phyloP scores from a whole-genome alignment of 805 yeast genomes.

The Phaffomyces antillensis region DNA sequence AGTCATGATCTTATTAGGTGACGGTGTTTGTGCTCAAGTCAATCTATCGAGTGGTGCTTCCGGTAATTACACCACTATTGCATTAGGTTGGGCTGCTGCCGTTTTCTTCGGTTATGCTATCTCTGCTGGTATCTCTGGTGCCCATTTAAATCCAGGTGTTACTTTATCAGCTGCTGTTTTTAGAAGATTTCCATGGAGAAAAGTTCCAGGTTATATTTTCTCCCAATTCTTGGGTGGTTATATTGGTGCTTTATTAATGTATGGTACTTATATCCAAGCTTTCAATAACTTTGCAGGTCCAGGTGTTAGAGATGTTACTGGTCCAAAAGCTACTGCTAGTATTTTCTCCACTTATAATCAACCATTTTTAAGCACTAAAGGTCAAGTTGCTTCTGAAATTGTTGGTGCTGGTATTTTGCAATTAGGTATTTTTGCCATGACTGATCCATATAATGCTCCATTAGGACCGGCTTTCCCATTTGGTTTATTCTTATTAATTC shows the following conservation, averaged over 20 bases:
- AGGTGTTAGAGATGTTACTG: constrained; percentile 20
- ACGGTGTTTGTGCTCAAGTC: constrained; percentile 42
- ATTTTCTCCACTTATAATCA: constrained; percentile 42
- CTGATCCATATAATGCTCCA: constrained; percentile 43
- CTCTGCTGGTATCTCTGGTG: constrained; percentile 52
- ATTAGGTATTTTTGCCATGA: constrained; percentile 41
- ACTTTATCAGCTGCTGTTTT: constrained; percentile 40
- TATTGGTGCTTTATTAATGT: constrained; percentile 38
- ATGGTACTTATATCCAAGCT: constrained; percentile 38
- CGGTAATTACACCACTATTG: constrained; percentile 37
- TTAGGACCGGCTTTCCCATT: constrained; percentile 41
- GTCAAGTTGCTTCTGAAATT: constrained; percentile 43
- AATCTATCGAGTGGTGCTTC: constrained; percentile 28
- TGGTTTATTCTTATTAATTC: constrained; percentile 38
- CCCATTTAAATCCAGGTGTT: constrained; percentile 50
- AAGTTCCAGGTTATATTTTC: constrained; percentile 36
- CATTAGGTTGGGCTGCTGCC: constrained; percentile 48
- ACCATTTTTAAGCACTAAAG: constrained; percentile 31
- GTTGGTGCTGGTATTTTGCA: constrained; percentile 38
- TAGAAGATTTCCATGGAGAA: constrained; percentile 45
- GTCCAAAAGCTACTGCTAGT: constrained; percentile 32
- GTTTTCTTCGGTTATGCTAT: constrained; percentile 43
- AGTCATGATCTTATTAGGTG: constrained; percentile 39
- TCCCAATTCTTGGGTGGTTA: constrained; percentile 46
- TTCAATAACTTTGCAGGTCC: constrained; percentile 27